A percentile compares a stretch with the other conserved stretches of the same genome.
These are phyloP conservation scores for Verticillium albo-atrum DNA, from an alignment of 2,329 filamentous ascomycete genomes.

Conservation along the genomic window DNA sequence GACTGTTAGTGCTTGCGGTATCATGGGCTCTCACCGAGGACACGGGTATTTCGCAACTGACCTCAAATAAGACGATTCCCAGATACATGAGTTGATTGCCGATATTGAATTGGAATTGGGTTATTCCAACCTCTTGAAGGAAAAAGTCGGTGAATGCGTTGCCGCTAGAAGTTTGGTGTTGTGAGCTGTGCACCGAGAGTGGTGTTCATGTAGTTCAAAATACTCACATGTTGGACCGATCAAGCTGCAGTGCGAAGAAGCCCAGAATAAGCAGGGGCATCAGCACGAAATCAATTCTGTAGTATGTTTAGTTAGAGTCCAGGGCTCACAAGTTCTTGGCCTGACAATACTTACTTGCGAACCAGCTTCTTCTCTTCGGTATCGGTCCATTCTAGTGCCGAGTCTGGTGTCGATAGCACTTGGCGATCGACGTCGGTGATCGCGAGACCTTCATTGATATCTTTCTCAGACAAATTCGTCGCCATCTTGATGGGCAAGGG, in stretches of 20 bases:
- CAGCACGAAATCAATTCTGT: constrained; percentile 33
- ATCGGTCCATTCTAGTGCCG: constrained; percentile 16
- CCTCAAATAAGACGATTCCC: too few species aligned
- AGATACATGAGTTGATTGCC: too few species aligned
- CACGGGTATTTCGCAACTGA: too few species aligned
- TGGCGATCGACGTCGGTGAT: too few species aligned
- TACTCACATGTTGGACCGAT: constrained; percentile 28
- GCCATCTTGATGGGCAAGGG: too few species aligned
- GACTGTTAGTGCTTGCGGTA: too few species aligned
- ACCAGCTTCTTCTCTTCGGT: constrained; percentile 18
- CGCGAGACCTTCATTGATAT: too few species aligned
- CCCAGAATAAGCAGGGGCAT: constrained; percentile 39
- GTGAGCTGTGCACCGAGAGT: neutral
- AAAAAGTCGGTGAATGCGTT: neutral
- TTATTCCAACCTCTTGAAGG: neutral
- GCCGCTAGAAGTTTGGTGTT: neutral
- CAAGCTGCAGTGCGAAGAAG: constrained; percentile 35
- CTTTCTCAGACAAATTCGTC: too few species aligned
- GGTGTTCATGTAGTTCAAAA: too few species aligned
- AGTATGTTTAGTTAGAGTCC: too few species aligned
- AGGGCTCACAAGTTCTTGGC: neutral
- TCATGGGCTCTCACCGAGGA: too few species aligned
- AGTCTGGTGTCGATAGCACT: too few species aligned
- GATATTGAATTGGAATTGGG: neutral
- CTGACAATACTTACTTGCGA: constrained; percentile 14